Evolutionary conservation across 2,329 filamentous ascomycete species (phyloP).

Genomic region (Colletotrichum horii): DNA sequence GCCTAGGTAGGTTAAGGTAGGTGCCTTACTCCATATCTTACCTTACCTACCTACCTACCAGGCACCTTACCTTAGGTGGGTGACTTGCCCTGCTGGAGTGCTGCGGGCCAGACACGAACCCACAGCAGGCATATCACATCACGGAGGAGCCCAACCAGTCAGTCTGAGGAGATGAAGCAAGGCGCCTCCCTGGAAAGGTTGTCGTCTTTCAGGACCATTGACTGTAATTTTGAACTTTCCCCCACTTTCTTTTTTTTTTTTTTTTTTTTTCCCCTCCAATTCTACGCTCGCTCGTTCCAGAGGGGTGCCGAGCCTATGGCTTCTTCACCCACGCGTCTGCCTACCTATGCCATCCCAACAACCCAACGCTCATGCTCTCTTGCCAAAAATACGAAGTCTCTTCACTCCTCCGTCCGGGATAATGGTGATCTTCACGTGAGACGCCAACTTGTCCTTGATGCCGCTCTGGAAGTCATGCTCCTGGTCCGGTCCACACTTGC

Average conservation of each 20-base stretch:
- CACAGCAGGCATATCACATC: neutral
- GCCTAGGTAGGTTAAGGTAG: no score
- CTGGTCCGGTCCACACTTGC: constrained; percentile 73
- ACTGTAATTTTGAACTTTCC: neutral
- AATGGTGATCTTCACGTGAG: constrained; percentile 89
- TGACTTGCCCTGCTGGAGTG: neutral
- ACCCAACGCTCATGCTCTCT: constrained; percentile 41
- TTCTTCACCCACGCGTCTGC: neutral
- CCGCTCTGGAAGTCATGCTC: constrained; percentile 70
- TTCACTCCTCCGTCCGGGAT: constrained; percentile 95
- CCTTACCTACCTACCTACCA: no score
- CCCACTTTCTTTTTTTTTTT: no score
- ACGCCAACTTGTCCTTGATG: constrained; percentile 66
- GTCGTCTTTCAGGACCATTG: neutral
- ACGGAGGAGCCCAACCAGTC: neutral
- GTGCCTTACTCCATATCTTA: no score
- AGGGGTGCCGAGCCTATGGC: neutral
- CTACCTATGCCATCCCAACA: neutral
- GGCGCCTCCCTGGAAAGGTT: neutral
- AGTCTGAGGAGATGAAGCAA: neutral
- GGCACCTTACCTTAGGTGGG: no score
- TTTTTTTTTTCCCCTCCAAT: neutral
- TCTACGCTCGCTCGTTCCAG: neutral
- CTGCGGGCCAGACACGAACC: neutral
- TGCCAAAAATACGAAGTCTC: constrained; percentile 79